phyloP scores from a whole-genome alignment of 129 eudicot species.

The Helichrysum umbraculigerum region DNA sequence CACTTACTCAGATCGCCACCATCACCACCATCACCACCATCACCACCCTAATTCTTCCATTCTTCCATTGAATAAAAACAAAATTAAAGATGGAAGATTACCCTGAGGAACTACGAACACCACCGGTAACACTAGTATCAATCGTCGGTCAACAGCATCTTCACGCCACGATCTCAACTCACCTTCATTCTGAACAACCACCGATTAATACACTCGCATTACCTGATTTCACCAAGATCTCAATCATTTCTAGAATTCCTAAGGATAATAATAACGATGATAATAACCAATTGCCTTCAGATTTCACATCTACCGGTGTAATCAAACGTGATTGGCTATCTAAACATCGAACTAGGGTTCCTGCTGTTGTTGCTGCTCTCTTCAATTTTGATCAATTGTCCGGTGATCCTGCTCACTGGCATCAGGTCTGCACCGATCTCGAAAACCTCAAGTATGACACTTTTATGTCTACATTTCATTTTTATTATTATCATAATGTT shows the following conservation, averaged over 20 bases:
- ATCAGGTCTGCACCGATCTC: slow-evolving; percentile 77
- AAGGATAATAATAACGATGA: slow-evolving; percentile 32
- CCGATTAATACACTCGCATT: slow-evolving; percentile 94
- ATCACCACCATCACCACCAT: not conserved
- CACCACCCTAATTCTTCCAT: not conserved
- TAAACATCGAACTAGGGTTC: slow-evolving; percentile 88
- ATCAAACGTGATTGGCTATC: slow-evolving; percentile 78
- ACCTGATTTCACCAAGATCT: slow-evolving; percentile 89
- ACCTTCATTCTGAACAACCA: slow-evolving; percentile 83
- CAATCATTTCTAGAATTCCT: slow-evolving; percentile 41
- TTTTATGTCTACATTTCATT: not conserved
- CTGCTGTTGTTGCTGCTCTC: slow-evolving; percentile 77
- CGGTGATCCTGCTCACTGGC: slow-evolving; percentile 84
- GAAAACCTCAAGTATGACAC: slow-evolving; percentile 75
- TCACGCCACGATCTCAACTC: slow-evolving; percentile 73
- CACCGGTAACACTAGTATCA: slow-evolving; percentile 76
- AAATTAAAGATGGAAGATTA: slow-evolving; percentile 68
- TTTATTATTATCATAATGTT: not conserved
- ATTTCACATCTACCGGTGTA: slow-evolving; percentile 41
- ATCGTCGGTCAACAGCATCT: slow-evolving; percentile 72
- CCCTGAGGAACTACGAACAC: slow-evolving; percentile 88
- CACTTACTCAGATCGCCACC: not conserved
- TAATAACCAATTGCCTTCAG: slow-evolving; percentile 15
- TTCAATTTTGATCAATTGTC: slow-evolving; percentile 57
- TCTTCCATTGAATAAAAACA: not conserved